Evolutionary conservation across 345 rosid species (phyloP).

Genomic region (Psidium guajava): DNA sequence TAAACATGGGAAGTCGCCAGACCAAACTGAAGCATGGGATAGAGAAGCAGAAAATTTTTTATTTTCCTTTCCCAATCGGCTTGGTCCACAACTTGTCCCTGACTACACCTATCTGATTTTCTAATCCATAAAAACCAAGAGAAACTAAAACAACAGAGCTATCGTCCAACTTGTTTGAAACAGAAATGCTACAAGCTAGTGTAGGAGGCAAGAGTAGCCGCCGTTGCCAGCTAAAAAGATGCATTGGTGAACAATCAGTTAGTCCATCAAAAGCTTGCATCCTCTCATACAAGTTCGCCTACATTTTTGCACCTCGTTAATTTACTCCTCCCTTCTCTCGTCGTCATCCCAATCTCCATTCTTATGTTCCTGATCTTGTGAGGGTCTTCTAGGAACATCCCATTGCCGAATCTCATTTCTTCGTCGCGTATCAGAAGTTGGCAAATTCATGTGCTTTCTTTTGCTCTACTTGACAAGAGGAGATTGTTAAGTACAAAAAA

Average conservation of each 20-base stretch:
- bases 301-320: background rate
- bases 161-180: background rate
- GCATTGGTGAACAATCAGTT: background rate
- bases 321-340: background rate
- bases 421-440: conserved; percentile 21
- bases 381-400: conserved; percentile 21
- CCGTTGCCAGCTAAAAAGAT: background rate
- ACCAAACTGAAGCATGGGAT: background rate
- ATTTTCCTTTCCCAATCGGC: background rate
- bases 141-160: background rate
- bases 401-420: conserved; percentile 13
- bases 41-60: background rate
- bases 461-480: conserved; percentile 14
- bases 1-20: background rate
- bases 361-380: conserved; percentile 10
- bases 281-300: background rate
- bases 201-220: background rate
- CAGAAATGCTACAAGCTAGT: background rate
- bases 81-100: background rate
- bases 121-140: background rate
- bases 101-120: background rate
- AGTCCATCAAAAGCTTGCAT: background rate
- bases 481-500: background rate
- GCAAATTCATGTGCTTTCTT: conserved; percentile 19
- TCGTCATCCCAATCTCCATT: conserved; percentile 26